Evolutionary conservation across 495 filamentous ascomycete species (phyloP).

Genomic region (Penicillium cinerascens): DNA sequence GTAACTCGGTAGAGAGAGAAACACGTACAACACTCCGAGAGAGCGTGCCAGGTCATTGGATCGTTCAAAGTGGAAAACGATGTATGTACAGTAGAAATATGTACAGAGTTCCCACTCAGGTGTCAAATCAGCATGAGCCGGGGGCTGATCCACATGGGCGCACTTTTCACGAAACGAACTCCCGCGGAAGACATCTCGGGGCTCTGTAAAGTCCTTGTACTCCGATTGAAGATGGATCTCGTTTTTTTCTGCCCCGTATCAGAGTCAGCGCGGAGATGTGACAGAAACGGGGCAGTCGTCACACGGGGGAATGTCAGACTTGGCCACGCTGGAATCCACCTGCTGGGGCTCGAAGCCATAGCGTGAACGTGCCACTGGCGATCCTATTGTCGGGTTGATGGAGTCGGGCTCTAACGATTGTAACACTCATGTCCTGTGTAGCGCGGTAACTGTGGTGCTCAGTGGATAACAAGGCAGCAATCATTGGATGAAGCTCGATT

Average conservation of each 20-base stretch:
- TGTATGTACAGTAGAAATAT: conserved; percentile 9
- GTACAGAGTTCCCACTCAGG: conserved; percentile 8
- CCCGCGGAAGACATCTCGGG: conserved; percentile 10
- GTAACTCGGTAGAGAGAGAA: background rate
- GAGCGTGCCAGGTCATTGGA: background rate
- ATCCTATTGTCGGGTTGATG: conserved; percentile 13
- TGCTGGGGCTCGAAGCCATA: conserved; percentile 1
- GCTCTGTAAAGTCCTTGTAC: background rate
- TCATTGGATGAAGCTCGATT: no score
- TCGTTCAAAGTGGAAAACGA: background rate
- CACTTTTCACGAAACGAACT: conserved; percentile 20
- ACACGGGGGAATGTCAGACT: conserved; percentile 11
- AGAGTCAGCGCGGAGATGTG: conserved; percentile 11
- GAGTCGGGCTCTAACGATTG: conserved; percentile 9
- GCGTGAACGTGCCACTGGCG: conserved; percentile 18
- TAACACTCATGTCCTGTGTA: conserved; percentile 2
- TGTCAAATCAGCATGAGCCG: conserved; percentile 22
- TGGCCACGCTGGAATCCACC: conserved; percentile 1
- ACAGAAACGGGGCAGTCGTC: conserved; percentile 10
- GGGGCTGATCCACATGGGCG: conserved; percentile 21
- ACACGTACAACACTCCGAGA: background rate
- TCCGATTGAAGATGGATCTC: background rate
- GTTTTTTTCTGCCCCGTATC: background rate
- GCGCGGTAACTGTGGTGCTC: no score
- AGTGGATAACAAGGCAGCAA: background rate